phyloP scores from a whole-genome alignment of 2,329 filamentous ascomycete genomes.

The Pyrenochaeta sp. region DNA sequence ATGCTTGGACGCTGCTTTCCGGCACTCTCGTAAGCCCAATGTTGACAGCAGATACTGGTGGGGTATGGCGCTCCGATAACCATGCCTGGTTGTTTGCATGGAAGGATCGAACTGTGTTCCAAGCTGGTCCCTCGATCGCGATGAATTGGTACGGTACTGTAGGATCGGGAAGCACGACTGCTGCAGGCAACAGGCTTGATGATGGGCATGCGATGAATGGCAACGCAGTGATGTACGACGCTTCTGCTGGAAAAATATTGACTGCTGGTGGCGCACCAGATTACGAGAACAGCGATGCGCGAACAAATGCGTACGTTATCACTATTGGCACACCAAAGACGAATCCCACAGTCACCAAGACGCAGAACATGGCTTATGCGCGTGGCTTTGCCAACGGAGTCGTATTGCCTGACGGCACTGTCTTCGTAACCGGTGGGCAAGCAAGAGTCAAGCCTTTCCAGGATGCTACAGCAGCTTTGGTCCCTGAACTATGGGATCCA shows the following conservation, averaged over 20 bases:
- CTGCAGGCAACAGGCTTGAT: slow-evolving; percentile 56
- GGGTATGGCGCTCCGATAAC: slow-evolving; percentile 60
- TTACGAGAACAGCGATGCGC: slow-evolving; percentile 57
- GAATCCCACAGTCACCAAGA: slow-evolving; percentile 26
- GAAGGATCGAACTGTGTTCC: slow-evolving; percentile 60
- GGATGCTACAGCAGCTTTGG: slow-evolving; percentile 23
- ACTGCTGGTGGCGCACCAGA: slow-evolving; percentile 59
- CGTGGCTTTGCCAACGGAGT: slow-evolving; percentile 39
- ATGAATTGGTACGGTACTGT: slow-evolving; percentile 67
- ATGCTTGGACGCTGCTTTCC: slow-evolving; percentile 58
- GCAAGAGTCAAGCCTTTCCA: slow-evolving; percentile 23
- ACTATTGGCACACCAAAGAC: slow-evolving; percentile 53
- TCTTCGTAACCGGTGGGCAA: slow-evolving; percentile 45
- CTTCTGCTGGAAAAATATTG: slow-evolving; percentile 62
- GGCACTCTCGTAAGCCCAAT: slow-evolving; percentile 59
- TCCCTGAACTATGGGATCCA: slow-evolving; percentile 37
- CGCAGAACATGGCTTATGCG: slow-evolving; percentile 35
- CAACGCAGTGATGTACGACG: slow-evolving; percentile 66
- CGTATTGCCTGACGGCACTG: slow-evolving; percentile 46
- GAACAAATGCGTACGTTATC: slow-evolving; percentile 59
- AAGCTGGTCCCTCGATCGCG: slow-evolving; percentile 62
- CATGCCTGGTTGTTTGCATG: slow-evolving; percentile 65
- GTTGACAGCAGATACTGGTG: slow-evolving; percentile 58
- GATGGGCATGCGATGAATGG: slow-evolving; percentile 65
- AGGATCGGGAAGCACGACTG: slow-evolving; percentile 51